Evolutionary conservation across 768 basidiomycete genomes (phyloP), one percentile per base, ranked within the genome.

Genomic region (Tricholoma terreum): DNA sequence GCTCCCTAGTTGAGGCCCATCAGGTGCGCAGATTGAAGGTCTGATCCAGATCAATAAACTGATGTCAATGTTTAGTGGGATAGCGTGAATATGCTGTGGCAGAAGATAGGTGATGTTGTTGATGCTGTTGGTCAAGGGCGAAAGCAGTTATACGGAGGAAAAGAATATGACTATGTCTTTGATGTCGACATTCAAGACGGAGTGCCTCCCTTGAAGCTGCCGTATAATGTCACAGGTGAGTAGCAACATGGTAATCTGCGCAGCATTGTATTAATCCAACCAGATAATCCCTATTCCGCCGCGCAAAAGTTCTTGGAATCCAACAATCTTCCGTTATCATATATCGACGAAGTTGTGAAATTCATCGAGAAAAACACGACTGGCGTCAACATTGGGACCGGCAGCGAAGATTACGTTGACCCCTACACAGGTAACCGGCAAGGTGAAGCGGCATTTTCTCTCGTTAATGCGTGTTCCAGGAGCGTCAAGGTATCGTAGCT

Each of bases 91-190:
- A 75, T 72, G 15, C 80, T 79, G 22, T 99, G 97, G 97, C 84
- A 92, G 70, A 96, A 95, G 69, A 85, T 98, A 33, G 97, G 97
- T 21, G 90, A 95, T 63, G 95, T 98, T 5, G 94, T 95, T 4
- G 97, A 97, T 67, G 95, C 94, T 17, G 90, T 96, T 52, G 91
- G 94, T 21, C 85, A 87, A 34, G 84, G 85, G n/a, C 81, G 93
- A 56, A 95, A 92, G 72, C 92, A 95, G 71, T 80, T 97, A n/a
- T 89, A 90, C 67, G 73, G 94, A 63, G 97, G 97, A 15, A 87
- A 88, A 67, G 96, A 98, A 73, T 99, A 95, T 67, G 97, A 99
- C 73, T 97, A 97, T 66, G 96, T 99, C n/a, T 98, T 98, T 66
- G 95, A 97, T 67, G 95, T 99, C 34, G 97, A 98, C 66, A 88